Conservation (phyloP, 768 basidiomycete species). For the Pleurotus ostreatus region DNA sequence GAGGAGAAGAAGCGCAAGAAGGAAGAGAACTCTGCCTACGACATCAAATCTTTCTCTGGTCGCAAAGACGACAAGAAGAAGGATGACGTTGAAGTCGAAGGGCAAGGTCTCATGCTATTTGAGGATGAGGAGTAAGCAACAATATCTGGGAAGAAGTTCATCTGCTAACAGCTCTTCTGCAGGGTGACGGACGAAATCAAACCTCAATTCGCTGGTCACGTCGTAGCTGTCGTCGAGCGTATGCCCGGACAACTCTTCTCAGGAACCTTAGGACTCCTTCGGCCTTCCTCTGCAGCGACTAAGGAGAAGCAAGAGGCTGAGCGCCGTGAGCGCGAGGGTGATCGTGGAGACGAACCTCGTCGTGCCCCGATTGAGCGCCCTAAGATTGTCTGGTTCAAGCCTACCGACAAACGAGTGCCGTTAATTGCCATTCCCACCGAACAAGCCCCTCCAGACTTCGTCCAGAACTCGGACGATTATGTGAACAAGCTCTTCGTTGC, state of each 20-base stretch:
- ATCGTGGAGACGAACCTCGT: slow-evolving; percentile 79
- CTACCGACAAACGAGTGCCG: slow-evolving; percentile 98
- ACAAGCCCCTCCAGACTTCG: slow-evolving; percentile 94
- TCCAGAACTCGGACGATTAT: slow-evolving; percentile 91
- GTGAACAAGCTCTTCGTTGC: slow-evolving; percentile 91
- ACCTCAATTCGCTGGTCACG: slow-evolving; percentile 97
- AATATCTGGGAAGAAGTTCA: background rate
- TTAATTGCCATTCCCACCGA: slow-evolving; percentile 98
- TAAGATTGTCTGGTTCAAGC: slow-evolving; percentile 99
- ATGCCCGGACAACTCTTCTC: slow-evolving; percentile 99
- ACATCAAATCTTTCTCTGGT: slow-evolving; percentile 66
- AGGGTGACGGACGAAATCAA: slow-evolving; percentile 97
- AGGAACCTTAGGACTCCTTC: slow-evolving; percentile 90
- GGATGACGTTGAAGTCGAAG: slow-evolving; percentile 99
- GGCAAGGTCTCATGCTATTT: slow-evolving; percentile 93
- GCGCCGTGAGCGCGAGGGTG: slow-evolving; percentile 94
- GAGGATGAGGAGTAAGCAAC: slow-evolving; percentile 88
- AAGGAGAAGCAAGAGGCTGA: slow-evolving; percentile 99
- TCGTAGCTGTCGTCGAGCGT: slow-evolving; percentile 98
- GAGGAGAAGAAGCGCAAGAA: slow-evolving; percentile 99
- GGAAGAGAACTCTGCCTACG: slow-evolving; percentile 97
- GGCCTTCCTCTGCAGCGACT: slow-evolving; percentile 94
- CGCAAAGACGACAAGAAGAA: slow-evolving; percentile 99
- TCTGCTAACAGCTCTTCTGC: background rate
- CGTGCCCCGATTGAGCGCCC: slow-evolving; percentile 82